Evolutionary conservation across 495 filamentous ascomycete genomes (phyloP), one percentile per base, ranked within the genome.

Genomic region (Penicillium argentinense): DNA sequence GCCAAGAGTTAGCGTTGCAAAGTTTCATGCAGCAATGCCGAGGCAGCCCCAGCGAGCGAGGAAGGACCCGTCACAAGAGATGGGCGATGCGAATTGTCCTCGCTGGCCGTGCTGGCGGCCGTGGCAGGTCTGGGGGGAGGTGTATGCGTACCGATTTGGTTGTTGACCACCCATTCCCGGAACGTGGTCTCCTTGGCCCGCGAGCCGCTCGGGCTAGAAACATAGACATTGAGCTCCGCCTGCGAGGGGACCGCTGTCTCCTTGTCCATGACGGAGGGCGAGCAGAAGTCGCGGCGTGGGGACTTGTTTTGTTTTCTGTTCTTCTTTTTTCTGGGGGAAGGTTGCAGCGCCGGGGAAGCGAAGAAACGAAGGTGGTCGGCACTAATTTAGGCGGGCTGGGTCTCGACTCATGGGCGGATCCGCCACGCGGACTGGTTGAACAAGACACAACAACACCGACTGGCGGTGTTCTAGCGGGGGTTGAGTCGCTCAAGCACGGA

Each of bases 131-230:
- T 21, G 1, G 2, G 23, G 7, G 13, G 9, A 24, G 7, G 7
- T 38, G 30, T 25, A 28, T 28, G 1, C 71, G 48, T 74, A 80
- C 76, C 74, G 49, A 78, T 74, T 52, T 80, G 76, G 53, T 78
- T 77, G 49, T 68, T 53, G 27, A 77, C 68, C 57, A 78, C 64
- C 73, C 73, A 77, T 64, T 75, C 66, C 19, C 66, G 70, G 58
- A 75, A 73, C 48, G 70, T 72, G 62, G 72, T 71, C 60, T 71
- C 67, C 58, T 72, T 73, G 44, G 49, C 57, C 16, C 58, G 64
- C 42, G 63, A 51, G 40, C 62, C 60, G 38, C 58, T 64, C 17
- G 62, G 54, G 43, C 62, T 61, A 34, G 71, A 72, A 43, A 69
- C 66, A 48, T 69, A 72, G 57, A 61, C 65, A 72, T 73, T 73